Conservation (phyloP, 305 asterid species). For the Solanum hybrid region DNA sequence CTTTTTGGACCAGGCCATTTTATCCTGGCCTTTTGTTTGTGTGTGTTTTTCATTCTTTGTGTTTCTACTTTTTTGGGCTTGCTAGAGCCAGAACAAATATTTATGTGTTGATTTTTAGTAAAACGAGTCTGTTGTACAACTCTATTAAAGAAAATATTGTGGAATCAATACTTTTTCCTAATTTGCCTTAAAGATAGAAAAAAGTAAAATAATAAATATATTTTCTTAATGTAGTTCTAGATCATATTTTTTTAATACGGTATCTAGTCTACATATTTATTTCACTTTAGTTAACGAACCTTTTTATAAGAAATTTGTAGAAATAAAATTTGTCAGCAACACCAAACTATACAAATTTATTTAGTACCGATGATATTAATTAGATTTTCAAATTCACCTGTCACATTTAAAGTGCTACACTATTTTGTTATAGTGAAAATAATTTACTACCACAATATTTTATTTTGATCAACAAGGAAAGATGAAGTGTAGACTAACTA, state of each 20-base stretch:
- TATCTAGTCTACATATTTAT: no score
- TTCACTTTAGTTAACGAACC: no score
- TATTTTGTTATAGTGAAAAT: neutral
- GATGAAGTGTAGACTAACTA: neutral
- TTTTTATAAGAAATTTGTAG: no score
- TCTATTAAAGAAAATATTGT: neutral
- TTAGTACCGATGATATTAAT: no score
- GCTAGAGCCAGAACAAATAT: neutral
- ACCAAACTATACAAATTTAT: no score
- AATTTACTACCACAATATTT: neutral
- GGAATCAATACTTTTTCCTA: no score
- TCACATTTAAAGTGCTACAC: neutral
- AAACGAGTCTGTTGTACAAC: neutral
- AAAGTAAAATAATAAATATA: no score
- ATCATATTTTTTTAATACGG: no score
- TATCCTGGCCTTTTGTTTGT: neutral
- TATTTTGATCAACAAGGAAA: neutral
- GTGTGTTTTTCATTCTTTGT: no score
- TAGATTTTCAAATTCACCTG: no score
- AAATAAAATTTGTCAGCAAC: no score
- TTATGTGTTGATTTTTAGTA: neutral
- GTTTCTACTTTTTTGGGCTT: neutral
- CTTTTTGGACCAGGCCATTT: neutral
- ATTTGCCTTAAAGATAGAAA: neutral
- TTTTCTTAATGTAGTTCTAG: neutral